A percentile compares a stretch with the other conserved stretches of the same genome.
Conservation (phyloP, 1,139 yeast genomes). For the Pichia inconspicua region DNA sequence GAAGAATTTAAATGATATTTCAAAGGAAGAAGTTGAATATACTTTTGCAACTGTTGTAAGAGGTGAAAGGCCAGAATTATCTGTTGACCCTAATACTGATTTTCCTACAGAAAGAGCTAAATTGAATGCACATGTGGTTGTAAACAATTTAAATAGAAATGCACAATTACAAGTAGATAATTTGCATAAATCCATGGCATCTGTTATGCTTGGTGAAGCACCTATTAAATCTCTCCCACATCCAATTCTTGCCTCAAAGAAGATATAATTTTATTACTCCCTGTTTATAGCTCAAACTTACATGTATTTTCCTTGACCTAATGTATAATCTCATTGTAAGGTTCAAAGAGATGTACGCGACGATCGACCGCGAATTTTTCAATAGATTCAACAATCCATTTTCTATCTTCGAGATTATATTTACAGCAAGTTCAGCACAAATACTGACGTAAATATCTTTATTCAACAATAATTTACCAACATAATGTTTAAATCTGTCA, state of each 20-base stretch:
- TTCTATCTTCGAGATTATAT: neutral
- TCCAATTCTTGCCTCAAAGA: constrained; percentile 18
- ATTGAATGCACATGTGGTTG: constrained; percentile 25
- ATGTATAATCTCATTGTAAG: no score
- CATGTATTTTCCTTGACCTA: no score
- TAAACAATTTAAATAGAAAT: constrained; percentile 24
- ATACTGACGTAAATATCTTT: neutral
- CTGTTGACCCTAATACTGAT: constrained; percentile 12
- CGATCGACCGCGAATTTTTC: constrained; percentile 1
- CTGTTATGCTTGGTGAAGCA: constrained; percentile 17
- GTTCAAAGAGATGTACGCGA: neutral
- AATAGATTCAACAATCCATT: neutral
- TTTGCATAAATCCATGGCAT: constrained; percentile 16
- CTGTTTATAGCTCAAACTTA: constrained; percentile 2
- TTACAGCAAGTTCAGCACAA: neutral
- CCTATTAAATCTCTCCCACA: constrained; percentile 19
- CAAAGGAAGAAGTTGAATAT: constrained; percentile 16
- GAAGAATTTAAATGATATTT: constrained; percentile 11
- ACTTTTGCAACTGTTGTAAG: constrained; percentile 21
- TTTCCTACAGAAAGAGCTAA: constrained; percentile 20
- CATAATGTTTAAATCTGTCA: constrained; percentile 4
- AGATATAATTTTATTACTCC: constrained; percentile 2
- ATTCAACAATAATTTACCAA: neutral
- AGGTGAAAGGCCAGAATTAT: constrained; percentile 23
- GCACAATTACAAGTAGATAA: constrained; percentile 25